A percentile compares a stretch with the other conserved stretches of the same genome.
Evolutionary conservation across 148 eudicot species (phyloP).

Genomic region (Polygonum aviculare): DNA sequence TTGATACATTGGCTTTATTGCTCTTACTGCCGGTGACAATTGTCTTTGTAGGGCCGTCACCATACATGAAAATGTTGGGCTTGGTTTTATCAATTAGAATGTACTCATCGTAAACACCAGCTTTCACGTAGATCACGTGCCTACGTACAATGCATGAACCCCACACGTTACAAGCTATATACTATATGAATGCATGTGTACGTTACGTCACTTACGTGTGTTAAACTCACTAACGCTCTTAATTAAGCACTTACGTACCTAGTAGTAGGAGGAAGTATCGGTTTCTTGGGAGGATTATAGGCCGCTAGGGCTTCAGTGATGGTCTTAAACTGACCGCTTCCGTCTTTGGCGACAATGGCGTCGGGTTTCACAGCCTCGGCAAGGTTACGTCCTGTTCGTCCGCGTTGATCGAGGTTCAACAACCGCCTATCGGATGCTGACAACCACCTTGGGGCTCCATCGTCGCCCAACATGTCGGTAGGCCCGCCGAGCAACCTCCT

Average conservation of each 20-base stretch:
- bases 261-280: neutral
- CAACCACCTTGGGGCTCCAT: constrained; percentile 48
- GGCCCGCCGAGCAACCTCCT: constrained; percentile 26
- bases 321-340: constrained; percentile 44
- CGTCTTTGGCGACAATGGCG: constrained; percentile 43
- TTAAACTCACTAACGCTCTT: neutral
- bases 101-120: constrained; percentile 35
- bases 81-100: constrained; percentile 18
- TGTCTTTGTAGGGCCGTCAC: constrained; percentile 42
- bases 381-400: neutral
- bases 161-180: too few relatives aligned
- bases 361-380: constrained; percentile 14
- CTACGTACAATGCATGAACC: constrained; percentile 5
- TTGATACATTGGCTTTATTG: constrained; percentile 4
- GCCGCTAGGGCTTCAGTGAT: constrained; percentile 30
- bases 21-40: constrained; percentile 33
- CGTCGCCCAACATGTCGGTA: constrained; percentile 14
- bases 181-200: neutral
- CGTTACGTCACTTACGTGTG: too few relatives aligned
- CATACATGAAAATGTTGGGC: constrained; percentile 37
- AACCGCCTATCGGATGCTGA: constrained; percentile 28
- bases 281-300: constrained; percentile 24
- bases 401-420: constrained; percentile 8
- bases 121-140: constrained; percentile 35
- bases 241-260: neutral